A percentile compares a stretch with the other conserved stretches of the same genome.
Evolutionary conservation across 2,329 filamentous ascomycete genomes (phyloP).

Genomic region (Zalaria sp.): DNA sequence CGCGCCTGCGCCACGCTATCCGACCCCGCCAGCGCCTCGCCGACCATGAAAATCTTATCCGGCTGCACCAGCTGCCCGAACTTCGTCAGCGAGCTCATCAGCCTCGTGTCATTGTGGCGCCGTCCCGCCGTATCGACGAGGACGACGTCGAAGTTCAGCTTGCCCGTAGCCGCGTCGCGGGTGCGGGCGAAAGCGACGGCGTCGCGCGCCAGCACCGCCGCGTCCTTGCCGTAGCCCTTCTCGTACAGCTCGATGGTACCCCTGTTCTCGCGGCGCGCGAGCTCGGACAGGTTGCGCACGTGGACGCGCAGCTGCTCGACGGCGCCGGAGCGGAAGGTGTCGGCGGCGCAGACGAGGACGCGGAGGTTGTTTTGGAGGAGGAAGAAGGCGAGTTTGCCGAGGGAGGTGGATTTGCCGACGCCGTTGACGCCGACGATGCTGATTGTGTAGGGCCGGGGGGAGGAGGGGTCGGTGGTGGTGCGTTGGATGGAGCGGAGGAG

Average conservation of each 20-base stretch:
- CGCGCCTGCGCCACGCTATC: slow-evolving; percentile 91
- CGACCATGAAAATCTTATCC: slow-evolving; percentile 98
- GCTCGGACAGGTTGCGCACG: slow-evolving; percentile 81
- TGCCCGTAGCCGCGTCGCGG: slow-evolving; percentile 29
- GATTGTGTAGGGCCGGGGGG: slow-evolving; percentile 81
- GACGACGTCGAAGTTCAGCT: slow-evolving; percentile 63
- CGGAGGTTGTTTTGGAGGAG: slow-evolving; percentile 93
- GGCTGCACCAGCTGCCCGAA: slow-evolving; percentile 93
- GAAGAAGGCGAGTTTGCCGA: slow-evolving; percentile 97
- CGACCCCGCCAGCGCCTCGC: slow-evolving; percentile 81
- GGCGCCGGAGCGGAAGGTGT: slow-evolving; percentile 93
- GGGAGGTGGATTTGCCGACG: slow-evolving; percentile 93
- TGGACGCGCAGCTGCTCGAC: slow-evolving; percentile 96
- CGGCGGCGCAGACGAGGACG: slow-evolving; percentile 84
- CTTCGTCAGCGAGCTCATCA: slow-evolving; percentile 95
- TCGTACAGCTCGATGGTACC: slow-evolving; percentile 84
- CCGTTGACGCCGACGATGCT: slow-evolving; percentile 98
- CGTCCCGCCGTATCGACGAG: slow-evolving; percentile 93
- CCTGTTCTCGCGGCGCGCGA: slow-evolving; percentile 66
- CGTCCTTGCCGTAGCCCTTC: slow-evolving; percentile 95
- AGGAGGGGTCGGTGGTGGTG: slow-evolving; percentile 47
- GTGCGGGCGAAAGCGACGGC: slow-evolving; percentile 69
- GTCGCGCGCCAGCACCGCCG: slow-evolving; percentile 87
- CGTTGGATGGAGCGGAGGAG: slow-evolving; percentile 30
- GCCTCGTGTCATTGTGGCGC: slow-evolving; percentile 83